phyloP scores from a whole-genome alignment of 75 land plant genomes.

The Selaginella tamariscina region DNA sequence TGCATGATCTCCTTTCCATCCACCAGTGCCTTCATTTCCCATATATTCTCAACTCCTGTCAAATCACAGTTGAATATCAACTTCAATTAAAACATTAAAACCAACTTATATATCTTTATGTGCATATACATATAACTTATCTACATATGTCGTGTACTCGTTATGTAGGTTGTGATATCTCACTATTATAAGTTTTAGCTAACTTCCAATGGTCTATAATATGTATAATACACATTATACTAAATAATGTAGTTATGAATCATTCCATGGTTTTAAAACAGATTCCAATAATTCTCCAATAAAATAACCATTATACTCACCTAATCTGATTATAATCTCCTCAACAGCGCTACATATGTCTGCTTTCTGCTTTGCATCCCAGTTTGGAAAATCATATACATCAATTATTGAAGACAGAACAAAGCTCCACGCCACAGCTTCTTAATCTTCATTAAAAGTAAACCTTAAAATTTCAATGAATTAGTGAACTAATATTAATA shows the following conservation, averaged over 20 bases:
- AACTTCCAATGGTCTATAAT: too few species aligned
- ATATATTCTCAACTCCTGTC: slow-evolving; percentile 62
- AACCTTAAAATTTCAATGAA: slow-evolving; percentile 31
- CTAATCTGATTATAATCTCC: slow-evolving; percentile 16
- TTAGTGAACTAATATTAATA: too few species aligned
- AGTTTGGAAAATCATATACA: slow-evolving; percentile 6
- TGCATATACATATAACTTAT: too few species aligned
- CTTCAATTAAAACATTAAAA: too few species aligned
- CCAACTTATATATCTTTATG: too few species aligned
- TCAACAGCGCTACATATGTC: slow-evolving; percentile 27
- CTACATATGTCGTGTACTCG: background rate
- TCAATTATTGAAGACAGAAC: slow-evolving; percentile 43
- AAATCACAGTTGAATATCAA: background rate
- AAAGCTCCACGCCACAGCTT: slow-evolving; percentile 59
- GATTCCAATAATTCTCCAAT: background rate
- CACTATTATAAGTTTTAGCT: too few species aligned
- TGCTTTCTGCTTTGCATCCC: slow-evolving; percentile 25
- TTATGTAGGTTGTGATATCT: too few species aligned
- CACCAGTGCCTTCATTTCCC: slow-evolving; percentile 68
- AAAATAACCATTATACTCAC: slow-evolving; percentile 11
- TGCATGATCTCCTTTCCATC: slow-evolving; percentile 79
- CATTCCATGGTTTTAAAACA: background rate
- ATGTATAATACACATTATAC: too few species aligned
- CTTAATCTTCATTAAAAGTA: slow-evolving; percentile 52
- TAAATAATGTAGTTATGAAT: background rate